Percentiles rank a stretch among this genome's conserved stretches.
These are phyloP conservation scores for Epicoccum sorghinum DNA, from an alignment of 2,329 filamentous ascomycete genomes.

Conservation along the genomic window DNA sequence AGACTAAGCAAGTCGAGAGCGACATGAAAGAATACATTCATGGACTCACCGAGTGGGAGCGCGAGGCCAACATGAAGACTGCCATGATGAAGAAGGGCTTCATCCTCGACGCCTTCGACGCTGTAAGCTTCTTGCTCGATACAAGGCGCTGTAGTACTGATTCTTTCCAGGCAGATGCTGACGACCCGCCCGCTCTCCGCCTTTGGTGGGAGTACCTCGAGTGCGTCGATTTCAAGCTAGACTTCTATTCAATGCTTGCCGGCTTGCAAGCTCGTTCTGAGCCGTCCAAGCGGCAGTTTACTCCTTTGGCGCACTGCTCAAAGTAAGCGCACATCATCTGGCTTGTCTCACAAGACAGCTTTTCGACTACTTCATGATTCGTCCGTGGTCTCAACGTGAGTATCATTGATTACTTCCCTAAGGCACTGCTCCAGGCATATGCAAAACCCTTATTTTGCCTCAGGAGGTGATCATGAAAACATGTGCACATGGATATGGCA, in stretches of 20 bases:
- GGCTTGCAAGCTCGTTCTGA: constrained; percentile 23
- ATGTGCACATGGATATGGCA: no score
- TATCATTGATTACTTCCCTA: no score
- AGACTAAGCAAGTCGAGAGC: constrained; percentile 31
- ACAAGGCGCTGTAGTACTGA: neutral
- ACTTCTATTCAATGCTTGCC: constrained; percentile 54
- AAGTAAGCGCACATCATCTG: neutral
- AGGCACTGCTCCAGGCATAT: no score
- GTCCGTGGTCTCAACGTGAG: no score
- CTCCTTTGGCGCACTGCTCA: neutral
- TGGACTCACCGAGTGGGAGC: constrained; percentile 50
- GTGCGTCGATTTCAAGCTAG: constrained; percentile 50
- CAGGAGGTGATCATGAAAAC: no score
- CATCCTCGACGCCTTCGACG: constrained; percentile 49
- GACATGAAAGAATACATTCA: constrained; percentile 45
- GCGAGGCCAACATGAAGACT: constrained; percentile 45
- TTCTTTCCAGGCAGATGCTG: constrained; percentile 44
- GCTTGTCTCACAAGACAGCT: no score
- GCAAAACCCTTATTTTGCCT: no score
- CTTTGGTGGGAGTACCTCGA: constrained; percentile 57
- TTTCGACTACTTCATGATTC: no score
- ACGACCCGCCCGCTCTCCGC: constrained; percentile 49
- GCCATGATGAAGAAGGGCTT: constrained; percentile 44
- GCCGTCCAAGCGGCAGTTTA: neutral
- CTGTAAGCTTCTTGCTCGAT: constrained; percentile 27